phyloP scores from a whole-genome alignment of 78 protist genomes.

The Chrysochromulina parva region DNA sequence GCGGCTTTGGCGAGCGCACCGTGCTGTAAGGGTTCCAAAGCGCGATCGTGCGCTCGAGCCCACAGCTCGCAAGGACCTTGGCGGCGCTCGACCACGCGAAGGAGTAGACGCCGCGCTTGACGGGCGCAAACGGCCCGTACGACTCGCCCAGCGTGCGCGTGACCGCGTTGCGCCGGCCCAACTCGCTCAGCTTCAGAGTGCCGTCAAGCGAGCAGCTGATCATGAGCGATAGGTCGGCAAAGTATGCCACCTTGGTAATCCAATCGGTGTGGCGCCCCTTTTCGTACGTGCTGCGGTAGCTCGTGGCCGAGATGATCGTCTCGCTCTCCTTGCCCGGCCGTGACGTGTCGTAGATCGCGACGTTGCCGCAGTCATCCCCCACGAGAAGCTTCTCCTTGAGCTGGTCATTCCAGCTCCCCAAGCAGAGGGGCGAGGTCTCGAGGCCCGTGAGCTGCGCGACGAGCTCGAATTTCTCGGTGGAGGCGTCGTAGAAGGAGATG shows the following conservation, averaged over 20 bases:
- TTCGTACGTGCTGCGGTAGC: no score
- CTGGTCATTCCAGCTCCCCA: neutral
- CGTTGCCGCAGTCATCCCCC: neutral
- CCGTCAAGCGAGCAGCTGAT: no score
- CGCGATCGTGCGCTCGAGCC: neutral
- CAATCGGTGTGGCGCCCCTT: slow-evolving; percentile 7
- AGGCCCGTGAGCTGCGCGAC: neutral
- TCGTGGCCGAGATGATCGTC: no score
- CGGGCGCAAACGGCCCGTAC: no score
- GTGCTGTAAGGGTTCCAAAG: neutral
- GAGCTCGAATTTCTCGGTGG: neutral
- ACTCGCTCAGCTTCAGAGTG: no score
- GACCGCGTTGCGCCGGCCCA: no score
- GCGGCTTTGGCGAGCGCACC: neutral
- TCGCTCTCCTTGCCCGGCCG: neutral
- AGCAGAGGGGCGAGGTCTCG: neutral
- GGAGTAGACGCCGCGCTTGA: no score
- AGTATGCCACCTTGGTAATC: neutral
- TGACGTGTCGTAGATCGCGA: neutral
- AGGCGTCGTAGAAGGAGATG: neutral
- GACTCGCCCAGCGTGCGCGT: no score
- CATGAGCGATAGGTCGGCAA: neutral
- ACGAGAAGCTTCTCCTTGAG: neutral
- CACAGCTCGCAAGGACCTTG: no score
- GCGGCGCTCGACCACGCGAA: no score